Conservation (phyloP, 371 early-diverging fungal species). For the Phascolomyces articulosus region DNA sequence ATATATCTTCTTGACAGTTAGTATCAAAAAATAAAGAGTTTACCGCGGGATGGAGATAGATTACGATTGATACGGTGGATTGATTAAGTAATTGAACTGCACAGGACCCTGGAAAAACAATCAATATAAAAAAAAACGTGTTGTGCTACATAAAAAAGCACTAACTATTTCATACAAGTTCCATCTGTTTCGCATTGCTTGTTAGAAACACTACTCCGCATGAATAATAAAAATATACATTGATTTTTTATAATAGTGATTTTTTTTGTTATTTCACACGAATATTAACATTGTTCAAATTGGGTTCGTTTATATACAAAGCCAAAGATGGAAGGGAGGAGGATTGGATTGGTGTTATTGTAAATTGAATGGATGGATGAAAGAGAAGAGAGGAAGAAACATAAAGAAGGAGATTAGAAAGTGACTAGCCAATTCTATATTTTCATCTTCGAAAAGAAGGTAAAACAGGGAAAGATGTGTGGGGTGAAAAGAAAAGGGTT, state of each 20-base stretch:
- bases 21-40: background rate
- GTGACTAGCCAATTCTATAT: too few species aligned
- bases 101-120: background rate
- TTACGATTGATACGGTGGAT: too few species aligned
- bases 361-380: background rate
- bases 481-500: too few species aligned
- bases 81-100: background rate
- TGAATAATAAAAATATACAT: too few species aligned
- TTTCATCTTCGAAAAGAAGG: background rate
- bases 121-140: background rate
- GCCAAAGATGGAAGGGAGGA: too few species aligned
- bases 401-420: background rate
- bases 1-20: too few species aligned
- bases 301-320: conserved; percentile 1
- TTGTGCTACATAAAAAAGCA: background rate
- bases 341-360: too few species aligned
- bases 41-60: background rate
- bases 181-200: too few species aligned
- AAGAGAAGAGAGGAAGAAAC: background rate
- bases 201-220: too few species aligned
- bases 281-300: background rate
- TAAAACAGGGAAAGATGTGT: background rate
- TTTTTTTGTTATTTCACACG: background rate
- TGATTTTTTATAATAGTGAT: too few species aligned
- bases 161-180: too few species aligned